Base-by-base conservation (phyloP, 2,329 filamentous ascomycete genomes). In the Ascochyta clinopodiicola region DNA sequence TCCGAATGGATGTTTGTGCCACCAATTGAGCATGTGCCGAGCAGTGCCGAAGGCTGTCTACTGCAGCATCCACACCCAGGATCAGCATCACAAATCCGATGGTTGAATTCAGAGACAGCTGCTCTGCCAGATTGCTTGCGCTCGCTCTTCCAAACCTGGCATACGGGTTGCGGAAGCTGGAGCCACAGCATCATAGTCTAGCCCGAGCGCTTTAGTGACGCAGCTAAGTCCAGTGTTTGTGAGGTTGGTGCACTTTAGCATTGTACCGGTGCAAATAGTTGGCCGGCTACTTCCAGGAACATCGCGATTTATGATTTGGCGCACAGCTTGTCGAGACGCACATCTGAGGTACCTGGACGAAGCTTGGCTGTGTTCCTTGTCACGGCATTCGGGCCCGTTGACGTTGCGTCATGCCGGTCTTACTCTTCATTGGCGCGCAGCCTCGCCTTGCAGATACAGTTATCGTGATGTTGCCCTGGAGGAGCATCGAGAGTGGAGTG, bases 391-490 rank as follows among this genome's bases (percentile, higher is more conserved):
- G 15, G 29, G 12, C 19, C 29, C 17, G 35, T 21, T n/a, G 36
- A 38, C 32, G 47, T 24, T 43, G 42, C 46, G 31, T 29, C 31
- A 43, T 51, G 46, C 36, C 27, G 8, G 32, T 37, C 17, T n/a
- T 37, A 4, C n/a, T 31, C 17, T 34, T 44, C 8, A 51, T 46
- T 46, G 52, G 42, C 36, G 52, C 46, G n/a, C 24, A 17, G 9
- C 13, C 15, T 17, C 21, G 25, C 44, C 54, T 48, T 57, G 48
- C 54, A 57, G 48, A 44, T 19, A 21, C 32, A 24, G 21, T 51
- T 57, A 57, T 51, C 43, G 54, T 47, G 52, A 31, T 46, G 38
- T 52, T 38, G 43, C 48, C 29, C 40, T 44, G 29, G 38, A 44
- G 34, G 44, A 47, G 44, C 47, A 43, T 29, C 19, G 21, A 39